phyloP scores from a whole-genome alignment of 2,329 filamentous ascomycete species.

The Alternaria postmessia region DNA sequence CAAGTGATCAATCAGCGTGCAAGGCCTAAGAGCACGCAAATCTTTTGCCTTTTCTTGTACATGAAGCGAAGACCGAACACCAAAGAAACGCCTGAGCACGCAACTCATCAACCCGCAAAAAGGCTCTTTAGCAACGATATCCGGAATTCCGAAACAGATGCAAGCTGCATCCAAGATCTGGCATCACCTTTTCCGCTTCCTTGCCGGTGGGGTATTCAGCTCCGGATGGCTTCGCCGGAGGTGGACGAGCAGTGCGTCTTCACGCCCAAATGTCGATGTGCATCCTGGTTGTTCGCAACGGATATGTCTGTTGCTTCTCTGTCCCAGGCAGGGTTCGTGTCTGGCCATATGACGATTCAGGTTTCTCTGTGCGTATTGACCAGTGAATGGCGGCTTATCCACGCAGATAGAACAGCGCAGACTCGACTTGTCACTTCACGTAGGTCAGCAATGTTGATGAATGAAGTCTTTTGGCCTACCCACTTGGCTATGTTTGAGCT shows the following conservation, averaged over 20 bases:
- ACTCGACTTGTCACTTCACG: neutral
- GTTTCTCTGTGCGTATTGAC: constrained; percentile 6
- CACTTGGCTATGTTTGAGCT: neutral
- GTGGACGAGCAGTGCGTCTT: constrained; percentile 5
- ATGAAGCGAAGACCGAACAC: neutral
- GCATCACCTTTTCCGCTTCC: neutral
- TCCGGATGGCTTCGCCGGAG: constrained; percentile 6
- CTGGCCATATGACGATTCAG: constrained; percentile 3
- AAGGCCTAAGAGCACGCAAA: neutral
- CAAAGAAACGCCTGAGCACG: neutral
- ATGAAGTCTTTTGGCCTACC: neutral
- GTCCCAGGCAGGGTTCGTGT: fast-evolving
- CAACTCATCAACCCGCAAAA: neutral
- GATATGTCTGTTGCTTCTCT: neutral
- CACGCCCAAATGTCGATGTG: neutral
- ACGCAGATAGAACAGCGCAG: neutral
- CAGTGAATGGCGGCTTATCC: neutral
- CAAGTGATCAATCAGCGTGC: neutral
- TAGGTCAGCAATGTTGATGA: neutral
- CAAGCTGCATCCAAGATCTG: too few relatives aligned
- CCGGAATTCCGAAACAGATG: neutral
- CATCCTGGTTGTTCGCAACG: constrained; percentile 3
- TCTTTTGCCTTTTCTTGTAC: neutral
- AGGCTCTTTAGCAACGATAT: neutral
- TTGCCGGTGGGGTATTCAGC: neutral